Base-by-base conservation (phyloP, 352 stramenopile genomes). In the Phytopythium litorale region DNA sequence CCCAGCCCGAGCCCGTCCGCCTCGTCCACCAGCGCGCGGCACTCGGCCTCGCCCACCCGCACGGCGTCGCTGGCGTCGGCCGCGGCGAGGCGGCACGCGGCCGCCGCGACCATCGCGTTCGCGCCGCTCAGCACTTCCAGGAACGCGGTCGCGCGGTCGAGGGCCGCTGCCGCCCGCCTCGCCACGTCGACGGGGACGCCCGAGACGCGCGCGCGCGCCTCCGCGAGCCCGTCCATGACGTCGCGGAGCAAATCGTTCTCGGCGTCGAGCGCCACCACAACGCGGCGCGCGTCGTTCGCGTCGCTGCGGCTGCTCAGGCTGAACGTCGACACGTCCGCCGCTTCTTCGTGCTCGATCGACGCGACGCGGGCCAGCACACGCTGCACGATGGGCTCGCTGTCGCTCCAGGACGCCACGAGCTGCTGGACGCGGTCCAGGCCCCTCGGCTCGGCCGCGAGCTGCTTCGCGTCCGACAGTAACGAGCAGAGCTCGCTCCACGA, bases 81-180 rank as follows among this genome's bases (percentile, higher is more conserved):
- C 4, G 53, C 38, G 3, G 35, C 33, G 15, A 58, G 35, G 8
- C 53, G 53, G n/a, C 53, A 58, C 11, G 55, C 55, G 12, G 40
- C 55, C 8, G 40, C 55, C 30, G 65, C 68, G 33, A 63, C 52
- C 35, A 76, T 38, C 0, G 60, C 60, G 15, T 79, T 79, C 37
- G 75, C 71, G 16, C 66, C 65, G 33, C 65, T 65, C 51, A 79
- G 60, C 46, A 68, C 63, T 46, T 72, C 62, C 4, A 79, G 30
- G 33, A 74, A 79, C n/a, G 60, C 37, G 35, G 55, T 62, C 0
- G 68, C 68, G 25, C 54, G 33, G 18, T 42, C 38, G 6, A 78
- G 60, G 42, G 70, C 62, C 6, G 37, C 59, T 9, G 64, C 32
- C 40, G 30, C 30, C 8, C 6, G 7, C 40, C 38, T 60, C 4